Base-by-base conservation (phyloP, 2,329 filamentous ascomycete genomes). In the Diplocarpon mali region DNA sequence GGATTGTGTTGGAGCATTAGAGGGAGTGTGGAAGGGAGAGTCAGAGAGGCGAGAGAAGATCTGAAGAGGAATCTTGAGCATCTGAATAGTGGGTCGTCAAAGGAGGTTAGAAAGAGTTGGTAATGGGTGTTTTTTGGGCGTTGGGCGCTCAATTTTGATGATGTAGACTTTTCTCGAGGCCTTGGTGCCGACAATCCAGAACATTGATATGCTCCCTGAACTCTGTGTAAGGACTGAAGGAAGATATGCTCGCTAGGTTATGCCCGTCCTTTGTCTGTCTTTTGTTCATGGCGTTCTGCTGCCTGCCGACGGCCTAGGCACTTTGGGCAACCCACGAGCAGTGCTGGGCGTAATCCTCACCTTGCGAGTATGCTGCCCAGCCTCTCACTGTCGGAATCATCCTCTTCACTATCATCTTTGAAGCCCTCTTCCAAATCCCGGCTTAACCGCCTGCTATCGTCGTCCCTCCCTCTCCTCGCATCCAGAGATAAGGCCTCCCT, bases 361-460 rank as follows among this genome's bases (percentile, higher is more conserved):
- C 40, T 42, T 37, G 39, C 51, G 8, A 42, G 32, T 4, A 27
- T 44, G 28, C 48, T 45, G 8, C 44, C 41, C n/a, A 35, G 42
- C 16, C 45, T 38, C 13, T 48, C 46, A 10, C 38, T 14, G 2
- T 16, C 30, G 24, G 43, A 54, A 9, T 54, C 54, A 20, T 79
- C 76, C 31, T 81, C 77, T 45, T 82, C 78, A 59, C 81, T 85
- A 54, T 84, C 80, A 60, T 85, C 82, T 64, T 76, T 75, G 59
- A 86, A 86, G 0, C 80, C 82, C 57, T 82, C 74, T 61, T 90
- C 85, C 41, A 90, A 64, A 55, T 94, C 87, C 65, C 86, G 71
- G 62, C 85, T 90, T 49, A 94, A 58, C 50, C 87, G 71, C 54
- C 76, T 69, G 38, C 69, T 71, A 49, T 77, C 73, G 37, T 65